phyloP scores from a whole-genome alignment of 208 protist species.

The Crithidia acanthocephali region DNA sequence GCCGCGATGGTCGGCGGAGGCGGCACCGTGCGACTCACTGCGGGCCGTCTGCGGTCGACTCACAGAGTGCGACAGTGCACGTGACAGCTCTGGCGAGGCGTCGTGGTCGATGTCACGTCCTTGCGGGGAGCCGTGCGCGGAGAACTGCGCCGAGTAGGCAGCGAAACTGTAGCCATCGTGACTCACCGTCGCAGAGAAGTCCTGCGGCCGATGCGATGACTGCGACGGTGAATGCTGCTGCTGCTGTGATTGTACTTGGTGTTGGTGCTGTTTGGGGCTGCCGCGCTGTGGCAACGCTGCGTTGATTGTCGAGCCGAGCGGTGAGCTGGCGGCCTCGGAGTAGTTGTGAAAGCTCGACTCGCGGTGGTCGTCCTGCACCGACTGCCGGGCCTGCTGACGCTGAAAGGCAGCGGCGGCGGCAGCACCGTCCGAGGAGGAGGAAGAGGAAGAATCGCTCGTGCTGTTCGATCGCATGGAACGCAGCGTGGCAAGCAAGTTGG shows the following conservation, averaged over 20 bases:
- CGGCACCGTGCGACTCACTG: conserved; percentile 11
- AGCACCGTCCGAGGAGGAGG: conserved; percentile 15
- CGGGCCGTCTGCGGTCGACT: conserved; percentile 4
- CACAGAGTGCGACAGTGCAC: conserved; percentile 8
- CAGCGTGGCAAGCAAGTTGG: background rate
- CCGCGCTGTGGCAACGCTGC: background rate
- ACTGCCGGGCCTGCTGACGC: background rate
- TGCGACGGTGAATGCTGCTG: background rate
- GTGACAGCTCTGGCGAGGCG: conserved; percentile 14
- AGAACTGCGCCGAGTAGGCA: conserved; percentile 27
- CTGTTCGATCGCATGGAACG: conserved; percentile 1
- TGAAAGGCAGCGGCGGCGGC: conserved; percentile 6
- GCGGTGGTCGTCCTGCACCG: conserved; percentile 4
- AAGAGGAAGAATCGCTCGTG: conserved; percentile 5
- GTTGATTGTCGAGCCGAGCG: conserved; percentile 1
- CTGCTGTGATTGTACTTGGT: background rate
- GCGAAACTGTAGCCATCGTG: conserved; percentile 30
- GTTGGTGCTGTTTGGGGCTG: background rate
- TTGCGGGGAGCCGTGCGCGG: conserved; percentile 18
- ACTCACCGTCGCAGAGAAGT: conserved; percentile 9
- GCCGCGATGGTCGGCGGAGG: background rate
- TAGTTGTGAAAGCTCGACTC: conserved; percentile 37
- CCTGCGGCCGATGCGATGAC: conserved; percentile 3
- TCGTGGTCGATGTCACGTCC: background rate
- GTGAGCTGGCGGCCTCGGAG: conserved; percentile 17